Evolutionary conservation across 2,329 filamentous ascomycete species (phyloP).

Genomic region (Diplodia seriata): DNA sequence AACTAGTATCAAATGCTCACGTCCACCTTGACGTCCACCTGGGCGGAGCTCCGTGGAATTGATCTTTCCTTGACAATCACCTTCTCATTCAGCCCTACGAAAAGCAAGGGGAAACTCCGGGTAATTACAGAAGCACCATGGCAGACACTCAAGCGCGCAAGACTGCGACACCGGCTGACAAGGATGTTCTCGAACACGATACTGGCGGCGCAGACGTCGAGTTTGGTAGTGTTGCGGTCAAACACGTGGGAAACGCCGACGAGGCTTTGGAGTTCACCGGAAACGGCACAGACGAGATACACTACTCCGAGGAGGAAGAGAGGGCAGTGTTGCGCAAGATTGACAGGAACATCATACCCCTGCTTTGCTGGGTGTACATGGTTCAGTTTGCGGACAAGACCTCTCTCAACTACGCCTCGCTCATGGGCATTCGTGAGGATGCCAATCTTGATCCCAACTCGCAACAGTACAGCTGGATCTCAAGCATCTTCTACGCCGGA

Average conservation of each 20-base stretch:
- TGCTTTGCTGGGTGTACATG: conserved; percentile 67
- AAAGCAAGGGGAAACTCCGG: not conserved
- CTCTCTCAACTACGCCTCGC: conserved; percentile 65
- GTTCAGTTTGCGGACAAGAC: conserved; percentile 69
- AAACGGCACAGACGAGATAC: not conserved
- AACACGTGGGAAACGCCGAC: not conserved
- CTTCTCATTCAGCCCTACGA: no score
- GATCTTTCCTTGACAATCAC: not conserved
- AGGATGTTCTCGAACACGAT: not conserved
- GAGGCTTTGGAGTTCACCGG: not conserved
- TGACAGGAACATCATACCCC: conserved; percentile 59
- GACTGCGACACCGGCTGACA: not conserved
- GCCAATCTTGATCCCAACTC: conserved; percentile 58
- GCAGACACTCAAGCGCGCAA: not conserved
- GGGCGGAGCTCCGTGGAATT: not conserved
- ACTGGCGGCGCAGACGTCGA: not conserved
- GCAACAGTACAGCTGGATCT: conserved; percentile 61
- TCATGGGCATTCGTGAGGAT: conserved; percentile 68
- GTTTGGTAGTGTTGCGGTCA: not conserved
- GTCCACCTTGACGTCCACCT: not conserved
- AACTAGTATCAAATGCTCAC: not conserved
- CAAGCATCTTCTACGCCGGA: conserved; percentile 56
- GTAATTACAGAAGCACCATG: not conserved
- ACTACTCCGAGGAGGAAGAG: conserved; percentile 37
- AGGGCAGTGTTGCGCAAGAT: conserved; percentile 55